Conservation (phyloP, 768 basidiomycete genomes). For the Leccinellum rugosiceps region DNA sequence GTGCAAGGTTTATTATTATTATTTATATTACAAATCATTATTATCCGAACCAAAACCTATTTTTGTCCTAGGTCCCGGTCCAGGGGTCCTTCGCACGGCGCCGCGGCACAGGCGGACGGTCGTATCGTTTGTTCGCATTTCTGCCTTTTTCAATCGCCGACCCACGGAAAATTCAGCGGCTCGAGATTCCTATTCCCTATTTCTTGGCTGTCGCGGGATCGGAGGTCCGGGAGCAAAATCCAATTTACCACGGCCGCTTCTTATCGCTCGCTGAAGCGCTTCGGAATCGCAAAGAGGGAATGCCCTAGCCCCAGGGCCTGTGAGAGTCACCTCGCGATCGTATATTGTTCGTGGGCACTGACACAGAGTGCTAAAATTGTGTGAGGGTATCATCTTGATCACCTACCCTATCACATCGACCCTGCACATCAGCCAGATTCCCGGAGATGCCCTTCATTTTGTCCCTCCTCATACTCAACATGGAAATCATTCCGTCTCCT, state of each 20-base stretch:
- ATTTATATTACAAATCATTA: constrained; percentile 15
- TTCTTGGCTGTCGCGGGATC: neutral
- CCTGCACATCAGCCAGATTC: constrained; percentile 34
- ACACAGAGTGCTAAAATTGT: constrained; percentile 19
- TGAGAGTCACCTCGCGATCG: constrained; percentile 19
- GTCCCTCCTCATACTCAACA: constrained; percentile 14
- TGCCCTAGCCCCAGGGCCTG: constrained; percentile 25
- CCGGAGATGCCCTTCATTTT: constrained; percentile 27
- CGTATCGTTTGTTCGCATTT: constrained; percentile 4
- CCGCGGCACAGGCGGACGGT: constrained; percentile 28
- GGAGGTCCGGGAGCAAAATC: neutral
- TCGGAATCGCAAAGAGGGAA: constrained; percentile 10
- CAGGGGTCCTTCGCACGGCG: constrained; percentile 19
- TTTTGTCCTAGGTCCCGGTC: constrained; percentile 10
- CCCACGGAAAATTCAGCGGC: constrained; percentile 23
- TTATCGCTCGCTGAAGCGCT: constrained; percentile 3
- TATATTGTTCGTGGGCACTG: constrained; percentile 10
- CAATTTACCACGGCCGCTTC: neutral
- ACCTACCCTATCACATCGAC: constrained; percentile 37
- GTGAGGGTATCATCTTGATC: constrained; percentile 32
- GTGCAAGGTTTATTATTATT: constrained; percentile 13
- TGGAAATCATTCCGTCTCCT: constrained; percentile 24
- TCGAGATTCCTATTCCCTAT: neutral
- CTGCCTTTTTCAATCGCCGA: constrained; percentile 32
- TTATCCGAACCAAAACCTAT: neutral